Evolutionary conservation across 768 basidiomycete species (phyloP), one percentile per base, ranked within the genome.

Genomic region (Pulveroboletus frians): DNA sequence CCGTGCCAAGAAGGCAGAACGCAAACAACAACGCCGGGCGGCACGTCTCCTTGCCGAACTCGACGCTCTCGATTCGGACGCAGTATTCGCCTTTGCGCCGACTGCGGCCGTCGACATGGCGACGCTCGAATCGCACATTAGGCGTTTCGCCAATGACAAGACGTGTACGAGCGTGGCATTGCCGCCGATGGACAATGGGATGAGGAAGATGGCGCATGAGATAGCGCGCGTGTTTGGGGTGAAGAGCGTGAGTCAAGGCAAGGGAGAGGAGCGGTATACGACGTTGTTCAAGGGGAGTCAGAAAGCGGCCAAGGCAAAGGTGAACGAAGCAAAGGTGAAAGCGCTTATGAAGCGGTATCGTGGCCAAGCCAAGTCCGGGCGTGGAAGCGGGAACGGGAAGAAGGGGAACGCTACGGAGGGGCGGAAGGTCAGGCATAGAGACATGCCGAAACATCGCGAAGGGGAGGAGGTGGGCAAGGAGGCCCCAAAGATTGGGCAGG

Each of bases 381-480:
- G 46, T n/a, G 14, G 17, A 13, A 23, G 15, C 23, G 48, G 63
- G n/a, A 17, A 37, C 23, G 23, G 23, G 23, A 26, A 26, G 23
- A 3, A 13, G 5, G 17, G 11, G 7, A 14, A 26, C 1, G 18
- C 23, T 5, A 26, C 8, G 23, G 4, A 15, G 6, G 26, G 8
- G n/a, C 10, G 47, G 32, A 64, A 38, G 34, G 52, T 17, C 43
- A 50, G 23, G 39, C 39, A 50, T 48, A 20, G 43, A 62, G 71
- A 45, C 39, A 59, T 74, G 49, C 77, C 80, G 17, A 71, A 71
- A 49, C 86, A 87, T 46, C 74, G 70, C 40, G 93, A 96, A 30
- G 93, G 93, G 23, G 92, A 94, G 43, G 83, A 84, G 55, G 91
- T 96, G 39, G 93, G 93, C 14, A 85, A 85, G 74, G 83, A 84